Evolutionary conservation across 1,284 basidiomycete genomes (phyloP).

Genomic region (Tilletia walkeri): DNA sequence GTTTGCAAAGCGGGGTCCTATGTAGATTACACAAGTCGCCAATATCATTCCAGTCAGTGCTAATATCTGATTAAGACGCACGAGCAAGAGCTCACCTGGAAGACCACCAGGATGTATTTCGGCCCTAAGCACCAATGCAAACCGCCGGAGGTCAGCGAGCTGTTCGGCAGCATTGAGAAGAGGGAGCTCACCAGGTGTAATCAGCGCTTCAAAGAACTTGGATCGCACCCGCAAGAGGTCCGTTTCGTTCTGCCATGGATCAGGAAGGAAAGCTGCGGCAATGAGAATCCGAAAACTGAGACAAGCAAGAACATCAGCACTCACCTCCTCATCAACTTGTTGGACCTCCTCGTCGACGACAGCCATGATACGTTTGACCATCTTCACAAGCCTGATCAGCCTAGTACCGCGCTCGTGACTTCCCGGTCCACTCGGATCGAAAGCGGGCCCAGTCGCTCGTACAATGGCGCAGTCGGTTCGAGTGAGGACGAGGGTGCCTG

Average conservation of each 20-base stretch:
- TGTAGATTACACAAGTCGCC: background rate
- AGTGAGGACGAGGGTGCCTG: slow-evolving; percentile 5
- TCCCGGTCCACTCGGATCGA: background rate
- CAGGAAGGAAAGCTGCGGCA: background rate
- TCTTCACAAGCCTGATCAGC: slow-evolving; percentile 7
- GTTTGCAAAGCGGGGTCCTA: background rate
- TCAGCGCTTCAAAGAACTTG: background rate
- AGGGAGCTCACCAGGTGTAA: slow-evolving; percentile 4
- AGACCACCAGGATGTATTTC: slow-evolving; percentile 4
- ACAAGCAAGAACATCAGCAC: background rate
- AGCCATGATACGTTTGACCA: slow-evolving; percentile 6
- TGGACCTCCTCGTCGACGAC: background rate
- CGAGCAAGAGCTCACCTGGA: slow-evolving; percentile 8
- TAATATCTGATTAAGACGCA: background rate
- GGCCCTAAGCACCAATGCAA: background rate
- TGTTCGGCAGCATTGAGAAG: background rate
- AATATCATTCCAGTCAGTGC: background rate
- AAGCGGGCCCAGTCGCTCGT: background rate
- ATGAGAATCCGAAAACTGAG: background rate
- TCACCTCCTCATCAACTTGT: slow-evolving; percentile 2
- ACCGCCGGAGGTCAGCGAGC: background rate
- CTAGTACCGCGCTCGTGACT: background rate
- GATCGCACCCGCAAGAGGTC: slow-evolving; percentile 3
- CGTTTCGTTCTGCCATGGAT: background rate
- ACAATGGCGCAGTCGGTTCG: background rate